These are phyloP conservation scores for Amborella trichopoda DNA, from an alignment of 164 flowering plant genomes.

Conservation along the genomic window DNA sequence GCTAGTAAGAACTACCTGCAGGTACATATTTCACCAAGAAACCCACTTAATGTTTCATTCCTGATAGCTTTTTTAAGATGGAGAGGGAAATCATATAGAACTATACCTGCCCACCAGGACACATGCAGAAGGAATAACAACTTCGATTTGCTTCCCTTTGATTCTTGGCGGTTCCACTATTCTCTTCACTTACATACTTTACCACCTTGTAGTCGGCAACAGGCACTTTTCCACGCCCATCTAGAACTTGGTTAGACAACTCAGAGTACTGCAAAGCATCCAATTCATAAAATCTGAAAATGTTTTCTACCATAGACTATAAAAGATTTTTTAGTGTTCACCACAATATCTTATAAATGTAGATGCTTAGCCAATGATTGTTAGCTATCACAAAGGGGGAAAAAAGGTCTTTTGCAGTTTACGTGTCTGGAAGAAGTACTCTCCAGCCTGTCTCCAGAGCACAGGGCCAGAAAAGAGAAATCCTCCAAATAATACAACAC, in stretches of 20 bases:
- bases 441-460: no score
- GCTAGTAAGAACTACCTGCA: constrained; percentile 96
- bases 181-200: constrained; percentile 36
- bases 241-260: constrained; percentile 57
- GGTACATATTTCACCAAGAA: constrained; percentile 2
- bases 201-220: constrained; percentile 97
- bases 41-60: not conserved
- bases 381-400: no score
- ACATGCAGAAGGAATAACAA: constrained; percentile 99
- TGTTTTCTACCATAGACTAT: no score
- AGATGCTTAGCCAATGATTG: no score
- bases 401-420: no score
- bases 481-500: no score
- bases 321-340: no score
- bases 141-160: constrained; percentile 31
- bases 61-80: not conserved
- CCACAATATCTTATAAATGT: no score
- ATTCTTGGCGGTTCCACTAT: constrained; percentile 9
- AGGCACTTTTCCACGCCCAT: constrained; percentile 90
- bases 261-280: constrained; percentile 61
- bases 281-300: no score
- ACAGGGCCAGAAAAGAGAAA: no score
- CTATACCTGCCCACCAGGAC: constrained; percentile 98
- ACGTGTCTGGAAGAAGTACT: no score
- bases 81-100: not conserved